Evolutionary conservation across 176 grass and related monocot species (phyloP), one percentile per base, ranked within the genome.

Genomic region (Zea mays): DNA sequence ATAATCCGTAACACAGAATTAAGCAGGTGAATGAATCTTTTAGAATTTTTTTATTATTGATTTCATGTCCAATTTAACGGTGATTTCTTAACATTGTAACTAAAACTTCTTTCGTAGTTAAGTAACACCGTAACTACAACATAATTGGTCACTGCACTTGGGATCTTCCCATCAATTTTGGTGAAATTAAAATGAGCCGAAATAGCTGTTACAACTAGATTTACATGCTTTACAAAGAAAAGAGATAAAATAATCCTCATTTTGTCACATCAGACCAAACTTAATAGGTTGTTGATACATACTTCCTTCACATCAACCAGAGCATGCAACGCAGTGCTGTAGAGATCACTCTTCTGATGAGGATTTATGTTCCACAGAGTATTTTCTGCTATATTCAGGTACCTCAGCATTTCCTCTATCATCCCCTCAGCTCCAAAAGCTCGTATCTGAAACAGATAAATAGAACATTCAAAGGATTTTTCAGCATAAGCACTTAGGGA

Each of bases 351-450:
- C 84, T 67, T 97, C 58, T 88, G 65, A 78, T 82, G 43, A 82
- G 80, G 77, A 61, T 81, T 57, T 45, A 90, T 79, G 33, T 72
- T 65, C 86, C 82, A 92, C 35, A 84, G 62, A 62, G 90, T 63
- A 80, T 73, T 88, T 66, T 94, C 95, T 69, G 89, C 87, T 74
- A 89, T 47, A 81, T 97, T 90, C 74, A 97, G 87, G 81, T 92
- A 92, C 35, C 42, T 82, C 77, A 97, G 50, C 95, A 97, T 94
- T 70, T 94, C 91, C 44, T 94, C 74, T 85, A 88, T 78, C 95
- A 97, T 94, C 16, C 95, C 95, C 80, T 97, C 95, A 37, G 67
- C 77, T 80, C 89, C 95, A 82, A 97, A 76, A 82, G 89, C 95
- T 84, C 60, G 85, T 79, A 97, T 83, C 91, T 97, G 86, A 62